Percentiles rank a stretch among this genome's conserved stretches.
phyloP scores from a whole-genome alignment of 2,329 filamentous ascomycete species.

The Elsinoe necatrix region DNA sequence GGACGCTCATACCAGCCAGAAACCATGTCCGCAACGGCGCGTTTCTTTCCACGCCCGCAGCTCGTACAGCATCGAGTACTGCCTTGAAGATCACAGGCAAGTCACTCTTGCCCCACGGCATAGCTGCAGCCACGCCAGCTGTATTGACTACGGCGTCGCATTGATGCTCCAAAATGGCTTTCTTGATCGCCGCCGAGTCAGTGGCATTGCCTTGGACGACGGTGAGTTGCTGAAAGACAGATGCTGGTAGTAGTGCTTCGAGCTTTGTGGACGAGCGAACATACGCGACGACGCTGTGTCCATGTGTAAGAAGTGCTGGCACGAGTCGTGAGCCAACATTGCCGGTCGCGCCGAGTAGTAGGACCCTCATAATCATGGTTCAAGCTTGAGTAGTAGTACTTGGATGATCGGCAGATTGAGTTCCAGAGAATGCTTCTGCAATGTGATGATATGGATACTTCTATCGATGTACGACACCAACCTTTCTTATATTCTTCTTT shows the following conservation, averaged over 20 bases:
- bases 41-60: slow-evolving; percentile 29
- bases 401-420: neutral
- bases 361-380: slow-evolving; percentile 31
- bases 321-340: slow-evolving; percentile 33
- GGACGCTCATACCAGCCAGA: slow-evolving; percentile 29
- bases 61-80: slow-evolving; percentile 28
- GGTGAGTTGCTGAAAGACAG: slow-evolving; percentile 27
- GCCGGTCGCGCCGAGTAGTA: slow-evolving; percentile 35
- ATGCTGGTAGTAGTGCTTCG: slow-evolving; percentile 28
- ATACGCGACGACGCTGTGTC: slow-evolving; percentile 33
- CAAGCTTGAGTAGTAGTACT: slow-evolving; percentile 5
- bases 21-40: slow-evolving; percentile 35
- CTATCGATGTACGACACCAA: neutral
- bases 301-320: slow-evolving; percentile 30
- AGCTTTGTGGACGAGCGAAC: slow-evolving; percentile 36
- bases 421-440: neutral
- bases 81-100: slow-evolving; percentile 32
- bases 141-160: slow-evolving; percentile 36
- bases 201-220: slow-evolving; percentile 35
- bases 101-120: slow-evolving; percentile 32
- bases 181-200: slow-evolving; percentile 29
- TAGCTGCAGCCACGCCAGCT: slow-evolving; percentile 33
- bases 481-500: neutral
- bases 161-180: slow-evolving; percentile 29
- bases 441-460: neutral